Conservation (phyloP, 441 rosid species). For the Arabidopsis hybrid region DNA sequence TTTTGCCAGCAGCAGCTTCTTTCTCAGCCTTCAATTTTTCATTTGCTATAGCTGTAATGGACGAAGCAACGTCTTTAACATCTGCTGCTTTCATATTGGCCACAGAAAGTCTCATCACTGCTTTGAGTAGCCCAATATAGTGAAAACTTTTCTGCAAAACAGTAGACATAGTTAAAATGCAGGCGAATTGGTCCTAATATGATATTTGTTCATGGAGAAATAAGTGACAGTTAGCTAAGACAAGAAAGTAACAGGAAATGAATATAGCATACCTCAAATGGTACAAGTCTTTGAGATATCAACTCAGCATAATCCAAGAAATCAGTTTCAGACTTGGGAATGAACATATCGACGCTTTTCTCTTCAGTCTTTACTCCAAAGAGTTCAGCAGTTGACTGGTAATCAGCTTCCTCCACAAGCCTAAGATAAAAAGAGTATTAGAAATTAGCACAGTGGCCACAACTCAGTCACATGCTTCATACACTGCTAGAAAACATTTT, state of each 20-base stretch:
- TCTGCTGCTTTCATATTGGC: slow-evolving; percentile 79
- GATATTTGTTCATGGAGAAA: not conserved
- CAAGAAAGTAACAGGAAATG: not conserved
- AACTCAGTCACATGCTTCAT: not conserved
- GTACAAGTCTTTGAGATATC: slow-evolving; percentile 67
- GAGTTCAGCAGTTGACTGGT: slow-evolving; percentile 68
- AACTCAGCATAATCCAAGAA: slow-evolving; percentile 86
- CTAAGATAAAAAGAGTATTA: slow-evolving; percentile 46
- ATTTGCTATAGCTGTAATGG: slow-evolving; percentile 80
- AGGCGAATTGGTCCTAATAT: not conserved
- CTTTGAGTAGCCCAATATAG: slow-evolving; percentile 72
- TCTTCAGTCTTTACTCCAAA: slow-evolving; percentile 68
- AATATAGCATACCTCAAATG: slow-evolving; percentile 61
- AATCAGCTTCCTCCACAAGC: slow-evolving; percentile 96
- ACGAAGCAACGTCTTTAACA: slow-evolving; percentile 84
- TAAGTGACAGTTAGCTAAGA: not conserved
- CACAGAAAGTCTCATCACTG: slow-evolving; percentile 85
- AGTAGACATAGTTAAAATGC: not conserved
- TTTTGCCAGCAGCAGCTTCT: slow-evolving; percentile 61
- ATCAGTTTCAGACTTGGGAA: slow-evolving; percentile 95
- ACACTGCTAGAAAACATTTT: not conserved
- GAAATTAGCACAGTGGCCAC: not conserved
- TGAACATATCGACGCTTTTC: slow-evolving; percentile 64
- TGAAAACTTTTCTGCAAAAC: slow-evolving; percentile 84
- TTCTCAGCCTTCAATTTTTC: slow-evolving; percentile 90